Base-by-base conservation (phyloP, 176 grass and related monocot genomes). In the Saccharum officinarum region DNA sequence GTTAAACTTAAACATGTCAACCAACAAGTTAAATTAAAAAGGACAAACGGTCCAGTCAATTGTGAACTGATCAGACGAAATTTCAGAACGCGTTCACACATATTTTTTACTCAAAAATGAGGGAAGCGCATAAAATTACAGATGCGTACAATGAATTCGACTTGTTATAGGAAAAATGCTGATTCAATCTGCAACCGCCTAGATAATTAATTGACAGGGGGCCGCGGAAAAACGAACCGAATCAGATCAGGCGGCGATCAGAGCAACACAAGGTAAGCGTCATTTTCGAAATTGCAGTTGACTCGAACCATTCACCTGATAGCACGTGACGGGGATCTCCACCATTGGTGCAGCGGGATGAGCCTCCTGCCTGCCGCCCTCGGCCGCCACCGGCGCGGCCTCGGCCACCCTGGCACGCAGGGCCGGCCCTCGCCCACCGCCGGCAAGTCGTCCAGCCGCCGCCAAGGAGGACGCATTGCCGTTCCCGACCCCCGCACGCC, bases 301-400 rank as follows among this genome's bases (percentile, higher is more conserved):
- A 62, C 26, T 60, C 25, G 28, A 46, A 14, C 36, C 15, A n/a
- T 36, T 85, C 82, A 99, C 97, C 97, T 99, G 89, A 80, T 96
- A 99, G 80, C 94, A 99, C 67, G 92, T 99, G 84, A 97, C 92
- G 20, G 93, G 94, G 89, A 99, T 97, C 86, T 99, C 94, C 39
- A 99, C 87, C 54, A 64, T 84, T n/a, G 82, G 40, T 26, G 69
- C 49, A 37, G 49, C 36, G 75, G 83, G 65, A 17, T 67, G 65
- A 17, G 71, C 57, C 34, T 88, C 67, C 86, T 80, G 86, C 36
- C 82, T 79, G 69, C 40, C n/a, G 1, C 39, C 62, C 85, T 91
- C 89, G 8, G 89, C 69, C 26, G 78, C 71, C 67, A 82, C 88
- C 60, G 69, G 80, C 80, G 76, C 78, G 20, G 80, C 67, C 54